A percentile compares a stretch with the other conserved stretches of the same genome.
Evolutionary conservation across 345 rosid species (phyloP).

Genomic region (Conringia planisiliqua): DNA sequence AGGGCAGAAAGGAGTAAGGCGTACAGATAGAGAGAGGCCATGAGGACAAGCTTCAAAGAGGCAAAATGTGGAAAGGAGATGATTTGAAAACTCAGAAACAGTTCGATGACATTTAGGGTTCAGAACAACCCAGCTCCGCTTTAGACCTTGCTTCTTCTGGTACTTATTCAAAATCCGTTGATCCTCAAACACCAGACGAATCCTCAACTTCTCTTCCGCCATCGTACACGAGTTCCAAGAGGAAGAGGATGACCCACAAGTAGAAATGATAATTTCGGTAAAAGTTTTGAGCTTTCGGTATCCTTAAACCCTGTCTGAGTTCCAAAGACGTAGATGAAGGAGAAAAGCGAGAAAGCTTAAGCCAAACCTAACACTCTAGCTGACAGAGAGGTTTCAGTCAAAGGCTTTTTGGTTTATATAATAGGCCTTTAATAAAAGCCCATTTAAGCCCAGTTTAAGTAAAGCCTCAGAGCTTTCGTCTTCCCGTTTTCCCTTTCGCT

Average conservation of each 20-base stretch:
- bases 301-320: conserved; percentile 29
- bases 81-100: conserved; percentile 62
- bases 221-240: conserved; percentile 16
- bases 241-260: not conserved
- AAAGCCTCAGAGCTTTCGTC: conserved; percentile 15
- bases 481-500: conserved; percentile 8
- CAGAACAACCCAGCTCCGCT: conserved; percentile 75
- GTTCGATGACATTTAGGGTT: conserved; percentile 59
- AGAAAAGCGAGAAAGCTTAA: not conserved
- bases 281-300: conserved; percentile 4
- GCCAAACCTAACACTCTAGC: conserved; percentile 6
- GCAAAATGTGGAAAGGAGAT: conserved; percentile 50
- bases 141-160: conserved; percentile 58
- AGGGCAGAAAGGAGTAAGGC: conserved; percentile 19
- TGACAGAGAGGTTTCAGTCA: not conserved
- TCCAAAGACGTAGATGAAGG: conserved; percentile 4
- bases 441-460: not conserved
- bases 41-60: conserved; percentile 62
- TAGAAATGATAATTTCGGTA: not conserved
- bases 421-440: conserved; percentile 10
- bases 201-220: conserved; percentile 51
- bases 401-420: not conserved
- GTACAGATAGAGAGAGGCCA: conserved; percentile 75
- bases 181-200: conserved; percentile 62
- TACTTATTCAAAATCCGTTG: conserved; percentile 45